Base-by-base conservation (phyloP, 345 rosid species). In the Lepidium sativum region DNA sequence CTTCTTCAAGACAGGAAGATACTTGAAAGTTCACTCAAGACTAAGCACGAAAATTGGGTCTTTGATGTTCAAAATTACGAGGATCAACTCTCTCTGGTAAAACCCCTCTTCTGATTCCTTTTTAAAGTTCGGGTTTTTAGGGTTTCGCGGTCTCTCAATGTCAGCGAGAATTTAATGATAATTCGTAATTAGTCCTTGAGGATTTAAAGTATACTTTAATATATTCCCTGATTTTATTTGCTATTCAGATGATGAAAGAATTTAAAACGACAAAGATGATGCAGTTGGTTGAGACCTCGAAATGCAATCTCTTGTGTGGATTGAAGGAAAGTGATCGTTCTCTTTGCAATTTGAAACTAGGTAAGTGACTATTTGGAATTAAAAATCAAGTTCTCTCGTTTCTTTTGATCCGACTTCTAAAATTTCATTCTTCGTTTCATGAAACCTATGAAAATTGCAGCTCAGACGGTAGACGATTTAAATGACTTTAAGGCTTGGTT, bases 401-500 rank as follows among this genome's bases (percentile, higher is more conserved):
- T 44, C 11, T 21, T 27, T 18, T 37, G 27, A 9, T 29, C 10
- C 4, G 34, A 58, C 13, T 7, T 0, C 0, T 0, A 65, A 64
- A 65, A 18, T 65, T 65, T 59, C 43, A 5, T 10, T 66, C 42
- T 43, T 20, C 58, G 54, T 34, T 59, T 59, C 29, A 18, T 51
- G 38, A 50, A 29, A 14, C 54, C 11, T 48, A 62, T 55, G 11
- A 41, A 25, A 25, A 59, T 45, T 80, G 68, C 92, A 90, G 99
- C 80, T 52, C 63, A 80, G 71, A 54, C 83, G 6, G 60, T 80
- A 72, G 96, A 84, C 7, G 92, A 84, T 61, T 74, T 84, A 72
- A 63, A 54, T 51, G 97, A 88, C 82, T 80, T 88, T 68, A 79
- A 56, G 73, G 75, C 76, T 34, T 80, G 78, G 80, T 83, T 86